Percentiles rank a stretch among this genome's conserved stretches.
These are phyloP conservation scores for Rhipidocladum racemiflorum DNA, from an alignment of 176 grass and related monocot species.

Conservation along the genomic window DNA sequence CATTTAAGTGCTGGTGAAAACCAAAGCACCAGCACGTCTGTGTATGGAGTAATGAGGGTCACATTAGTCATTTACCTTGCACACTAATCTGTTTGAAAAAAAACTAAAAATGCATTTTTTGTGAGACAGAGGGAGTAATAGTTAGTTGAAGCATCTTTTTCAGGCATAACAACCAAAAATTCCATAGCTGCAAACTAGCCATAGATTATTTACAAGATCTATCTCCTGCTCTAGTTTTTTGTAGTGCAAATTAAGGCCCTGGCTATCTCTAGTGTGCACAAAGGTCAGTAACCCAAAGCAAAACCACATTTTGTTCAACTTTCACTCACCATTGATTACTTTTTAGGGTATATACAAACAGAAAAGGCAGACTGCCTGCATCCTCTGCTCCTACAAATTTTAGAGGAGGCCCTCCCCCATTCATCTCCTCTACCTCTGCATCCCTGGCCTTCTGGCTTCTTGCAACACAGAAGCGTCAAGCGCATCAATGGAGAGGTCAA, in stretches of 20 bases:
- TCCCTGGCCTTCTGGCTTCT: background rate
- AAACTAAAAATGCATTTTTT: too few species aligned
- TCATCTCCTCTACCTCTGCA: background rate
- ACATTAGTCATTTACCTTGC: too few species aligned
- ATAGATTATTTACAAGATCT: background rate
- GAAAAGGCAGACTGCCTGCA: background rate
- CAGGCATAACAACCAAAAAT: background rate
- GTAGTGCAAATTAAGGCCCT: background rate
- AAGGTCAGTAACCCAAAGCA: background rate
- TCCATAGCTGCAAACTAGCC: background rate
- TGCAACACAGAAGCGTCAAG: background rate
- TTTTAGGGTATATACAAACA: background rate
- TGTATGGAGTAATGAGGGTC: too few species aligned
- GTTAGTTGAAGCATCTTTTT: background rate
- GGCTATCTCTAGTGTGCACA: background rate
- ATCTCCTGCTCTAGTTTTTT: background rate
- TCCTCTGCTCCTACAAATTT: background rate
- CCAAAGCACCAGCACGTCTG: too few species aligned
- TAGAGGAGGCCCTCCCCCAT: background rate
- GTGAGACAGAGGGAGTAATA: too few species aligned
- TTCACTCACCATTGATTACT: background rate
- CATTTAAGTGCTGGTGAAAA: too few species aligned
- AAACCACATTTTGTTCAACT: background rate
- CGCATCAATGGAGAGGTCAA: conserved; percentile 34
- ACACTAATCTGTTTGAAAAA: too few species aligned